These are phyloP conservation scores for Cyclanthera cordifolia DNA, from an alignment of 306 rosid genomes.

Conservation along the genomic window DNA sequence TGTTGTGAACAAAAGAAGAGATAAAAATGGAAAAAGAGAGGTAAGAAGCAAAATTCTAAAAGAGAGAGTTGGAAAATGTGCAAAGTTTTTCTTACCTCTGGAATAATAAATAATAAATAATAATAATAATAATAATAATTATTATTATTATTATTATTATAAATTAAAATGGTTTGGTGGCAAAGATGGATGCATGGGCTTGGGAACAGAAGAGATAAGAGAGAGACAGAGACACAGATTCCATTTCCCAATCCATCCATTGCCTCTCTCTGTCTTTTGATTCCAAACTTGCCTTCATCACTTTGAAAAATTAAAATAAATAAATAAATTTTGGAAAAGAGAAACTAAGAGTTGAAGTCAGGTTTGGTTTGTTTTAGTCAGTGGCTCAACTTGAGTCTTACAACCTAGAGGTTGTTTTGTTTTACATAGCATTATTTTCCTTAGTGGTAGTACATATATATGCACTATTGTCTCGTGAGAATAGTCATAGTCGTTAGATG, in stretches of 20 bases:
- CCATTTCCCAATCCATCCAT: constrained; percentile 38
- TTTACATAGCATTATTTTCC: too few species aligned
- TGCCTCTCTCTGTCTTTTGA: not conserved
- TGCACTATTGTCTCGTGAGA: too few species aligned
- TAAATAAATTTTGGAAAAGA: not conserved
- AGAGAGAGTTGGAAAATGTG: constrained; percentile 42
- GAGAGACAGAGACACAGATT: constrained; percentile 21
- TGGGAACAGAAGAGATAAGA: constrained; percentile 59
- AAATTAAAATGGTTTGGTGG: constrained; percentile 27
- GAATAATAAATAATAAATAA: constrained; percentile 19
- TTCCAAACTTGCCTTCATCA: not conserved
- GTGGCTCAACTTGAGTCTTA: too few species aligned
- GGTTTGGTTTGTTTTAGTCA: not conserved
- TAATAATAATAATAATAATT: constrained; percentile 20
- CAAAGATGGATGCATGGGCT: constrained; percentile 51
- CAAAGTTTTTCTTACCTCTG: constrained; percentile 7
- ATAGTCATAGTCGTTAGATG: too few species aligned
- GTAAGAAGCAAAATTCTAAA: constrained; percentile 29
- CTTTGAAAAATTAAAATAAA: not conserved
- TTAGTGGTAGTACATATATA: too few species aligned
- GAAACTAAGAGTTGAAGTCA: too few species aligned
- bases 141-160: constrained; percentile 23
- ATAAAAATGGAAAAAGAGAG: not conserved
- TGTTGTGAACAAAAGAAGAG: too few species aligned
- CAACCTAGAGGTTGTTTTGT: not conserved